A percentile compares a stretch with the other conserved stretches of the same genome.
Evolutionary conservation across 345 rosid genomes (phyloP).

Genomic region (Schrenkiella parvula): DNA sequence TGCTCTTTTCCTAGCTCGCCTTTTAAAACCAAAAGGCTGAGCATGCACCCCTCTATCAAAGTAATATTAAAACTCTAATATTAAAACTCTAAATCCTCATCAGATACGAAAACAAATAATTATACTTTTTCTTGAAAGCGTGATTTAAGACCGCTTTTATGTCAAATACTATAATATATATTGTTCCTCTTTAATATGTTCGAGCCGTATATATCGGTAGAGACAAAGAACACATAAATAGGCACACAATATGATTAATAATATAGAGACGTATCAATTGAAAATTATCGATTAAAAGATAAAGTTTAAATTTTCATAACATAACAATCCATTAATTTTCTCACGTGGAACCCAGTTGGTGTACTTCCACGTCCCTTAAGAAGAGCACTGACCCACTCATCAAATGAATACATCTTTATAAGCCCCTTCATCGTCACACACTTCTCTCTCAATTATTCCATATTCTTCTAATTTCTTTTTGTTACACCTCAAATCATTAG

Average conservation of each 20-base stretch:
- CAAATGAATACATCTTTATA: slow-evolving; percentile 29
- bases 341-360: slow-evolving; percentile 39
- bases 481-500: slow-evolving; percentile 18
- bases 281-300: background rate
- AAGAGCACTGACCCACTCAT: slow-evolving; percentile 37
- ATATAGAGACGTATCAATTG: slow-evolving; percentile 22
- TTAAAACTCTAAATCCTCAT: background rate
- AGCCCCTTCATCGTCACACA: slow-evolving; percentile 30
- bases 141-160: slow-evolving; percentile 1
- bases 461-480: slow-evolving; percentile 22
- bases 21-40: background rate
- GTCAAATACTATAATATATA: slow-evolving; percentile 26
- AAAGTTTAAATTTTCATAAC: slow-evolving; percentile 1
- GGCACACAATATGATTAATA: background rate
- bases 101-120: slow-evolving; percentile 1
- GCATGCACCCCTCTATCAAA: background rate
- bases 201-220: background rate
- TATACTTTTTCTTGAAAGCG: background rate
- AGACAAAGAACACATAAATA: slow-evolving; percentile 11
- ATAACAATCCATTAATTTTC: slow-evolving; percentile 28
- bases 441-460: slow-evolving; percentile 31
- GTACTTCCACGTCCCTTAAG: slow-evolving; percentile 35
- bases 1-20: background rate
- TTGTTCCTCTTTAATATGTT: background rate
- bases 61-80: background rate